These are phyloP conservation scores for Aspergillus sp. DNA, from an alignment of 2,329 filamentous ascomycete genomes.

Conservation along the genomic window DNA sequence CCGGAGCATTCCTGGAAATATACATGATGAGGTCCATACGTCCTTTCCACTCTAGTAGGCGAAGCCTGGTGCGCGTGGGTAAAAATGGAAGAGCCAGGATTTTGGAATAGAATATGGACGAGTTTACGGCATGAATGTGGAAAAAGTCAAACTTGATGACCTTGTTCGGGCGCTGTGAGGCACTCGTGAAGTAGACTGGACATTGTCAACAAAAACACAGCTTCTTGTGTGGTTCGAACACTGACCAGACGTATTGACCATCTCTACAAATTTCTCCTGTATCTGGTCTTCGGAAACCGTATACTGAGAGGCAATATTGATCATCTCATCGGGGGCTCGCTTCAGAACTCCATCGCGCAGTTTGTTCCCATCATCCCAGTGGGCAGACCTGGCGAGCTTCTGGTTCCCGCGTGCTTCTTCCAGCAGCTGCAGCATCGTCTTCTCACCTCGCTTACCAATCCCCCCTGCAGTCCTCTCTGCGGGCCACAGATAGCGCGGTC, in stretches of 20 bases:
- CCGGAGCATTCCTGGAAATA: slow-evolving; percentile 67
- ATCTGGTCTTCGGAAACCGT: slow-evolving; percentile 61
- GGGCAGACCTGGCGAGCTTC: slow-evolving; percentile 59
- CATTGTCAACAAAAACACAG: neutral
- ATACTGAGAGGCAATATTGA: slow-evolving; percentile 64
- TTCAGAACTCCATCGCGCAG: slow-evolving; percentile 70
- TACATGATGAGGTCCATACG: slow-evolving; percentile 76
- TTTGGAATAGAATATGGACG: slow-evolving; percentile 71
- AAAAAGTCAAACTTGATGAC: slow-evolving; percentile 81
- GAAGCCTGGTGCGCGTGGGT: slow-evolving; percentile 66
- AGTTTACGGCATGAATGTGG: slow-evolving; percentile 77
- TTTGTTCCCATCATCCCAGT: slow-evolving; percentile 64
- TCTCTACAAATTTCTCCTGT: slow-evolving; percentile 63
- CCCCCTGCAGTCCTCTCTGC: slow-evolving; percentile 41
- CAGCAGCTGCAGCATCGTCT: slow-evolving; percentile 63
- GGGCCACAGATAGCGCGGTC: slow-evolving; percentile 53
- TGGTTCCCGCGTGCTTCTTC: slow-evolving; percentile 61
- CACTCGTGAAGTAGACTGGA: slow-evolving; percentile 59
- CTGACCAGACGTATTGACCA: slow-evolving; percentile 68
- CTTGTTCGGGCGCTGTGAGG: slow-evolving; percentile 68
- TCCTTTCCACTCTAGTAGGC: slow-evolving; percentile 81
- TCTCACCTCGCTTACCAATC: slow-evolving; percentile 35
- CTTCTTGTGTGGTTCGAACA: neutral
- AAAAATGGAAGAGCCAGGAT: slow-evolving; percentile 66
- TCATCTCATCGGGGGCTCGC: slow-evolving; percentile 67